These are phyloP conservation scores for Penicillium corylophilum DNA, from an alignment of 2,329 filamentous ascomycete genomes.

Conservation along the genomic window DNA sequence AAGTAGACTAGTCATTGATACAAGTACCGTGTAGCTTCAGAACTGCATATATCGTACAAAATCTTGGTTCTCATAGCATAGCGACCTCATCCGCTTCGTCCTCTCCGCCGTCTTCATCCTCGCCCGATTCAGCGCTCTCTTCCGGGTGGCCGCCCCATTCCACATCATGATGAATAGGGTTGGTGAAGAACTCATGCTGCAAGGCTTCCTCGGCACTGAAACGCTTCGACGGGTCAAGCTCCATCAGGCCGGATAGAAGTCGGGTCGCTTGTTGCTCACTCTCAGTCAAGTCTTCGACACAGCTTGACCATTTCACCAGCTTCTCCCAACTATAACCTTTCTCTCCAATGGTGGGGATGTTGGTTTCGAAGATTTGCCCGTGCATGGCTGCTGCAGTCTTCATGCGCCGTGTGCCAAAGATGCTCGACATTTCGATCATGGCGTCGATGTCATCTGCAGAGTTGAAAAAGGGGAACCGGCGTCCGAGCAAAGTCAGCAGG, in stretches of 20 bases:
- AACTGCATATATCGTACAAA: slow-evolving; percentile 23
- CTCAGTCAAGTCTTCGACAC: slow-evolving; percentile 60
- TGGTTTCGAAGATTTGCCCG: slow-evolving; percentile 88
- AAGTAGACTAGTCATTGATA: slow-evolving; percentile 1
- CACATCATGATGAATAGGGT: slow-evolving; percentile 41
- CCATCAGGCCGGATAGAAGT: slow-evolving; percentile 44
- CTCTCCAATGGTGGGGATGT: slow-evolving; percentile 83
- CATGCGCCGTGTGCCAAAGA: slow-evolving; percentile 87
- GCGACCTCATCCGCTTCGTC: slow-evolving; percentile 42
- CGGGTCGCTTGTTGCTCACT: slow-evolving; percentile 48
- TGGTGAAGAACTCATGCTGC: slow-evolving; percentile 46
- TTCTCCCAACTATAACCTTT: slow-evolving; percentile 86
- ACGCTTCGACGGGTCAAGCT: slow-evolving; percentile 45
- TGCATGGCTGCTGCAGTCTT: slow-evolving; percentile 77
- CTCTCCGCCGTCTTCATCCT: slow-evolving; percentile 31
- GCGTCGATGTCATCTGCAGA: slow-evolving; percentile 97
- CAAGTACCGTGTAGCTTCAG: slow-evolving; percentile 11
- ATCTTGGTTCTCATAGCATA: slow-evolving; percentile 31
- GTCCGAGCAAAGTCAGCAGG: slow-evolving; percentile 86
- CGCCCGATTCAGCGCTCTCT: slow-evolving; percentile 36
- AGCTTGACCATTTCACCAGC: slow-evolving; percentile 93
- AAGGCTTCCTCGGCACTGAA: slow-evolving; percentile 45
- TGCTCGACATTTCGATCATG: slow-evolving; percentile 94
- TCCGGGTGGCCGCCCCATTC: slow-evolving; percentile 41
- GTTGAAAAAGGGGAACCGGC: slow-evolving; percentile 97